phyloP scores from a whole-genome alignment of 2,329 filamentous ascomycete species.

The Rosellinia necatrix region DNA sequence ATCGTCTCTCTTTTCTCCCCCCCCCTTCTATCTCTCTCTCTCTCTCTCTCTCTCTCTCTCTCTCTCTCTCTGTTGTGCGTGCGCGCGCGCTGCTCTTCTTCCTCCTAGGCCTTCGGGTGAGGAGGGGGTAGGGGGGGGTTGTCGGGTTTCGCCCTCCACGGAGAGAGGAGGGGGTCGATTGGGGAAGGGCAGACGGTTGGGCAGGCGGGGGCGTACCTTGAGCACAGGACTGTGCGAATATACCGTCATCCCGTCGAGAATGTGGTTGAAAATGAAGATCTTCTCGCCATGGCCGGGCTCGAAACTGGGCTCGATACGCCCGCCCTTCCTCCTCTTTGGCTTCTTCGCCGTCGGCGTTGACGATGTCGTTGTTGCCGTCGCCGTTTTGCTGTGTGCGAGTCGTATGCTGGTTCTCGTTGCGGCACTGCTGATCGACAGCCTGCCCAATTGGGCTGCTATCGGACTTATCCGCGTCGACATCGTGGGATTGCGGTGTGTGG shows the following conservation, averaged over 20 bases:
- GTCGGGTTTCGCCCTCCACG: too few relatives aligned
- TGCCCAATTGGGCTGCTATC: conserved; percentile 45
- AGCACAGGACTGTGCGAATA: conserved; percentile 55
- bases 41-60: too few relatives aligned
- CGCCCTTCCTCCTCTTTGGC: conserved; percentile 28
- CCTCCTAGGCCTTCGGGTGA: too few relatives aligned
- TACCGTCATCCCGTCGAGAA: conserved; percentile 55
- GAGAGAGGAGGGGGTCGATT: background rate
- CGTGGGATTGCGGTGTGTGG: conserved; percentile 8
- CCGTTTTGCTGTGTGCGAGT: conserved; percentile 38
- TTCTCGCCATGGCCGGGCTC: conserved; percentile 56
- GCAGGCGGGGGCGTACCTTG: conserved; percentile 46
- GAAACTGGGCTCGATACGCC: conserved; percentile 30
- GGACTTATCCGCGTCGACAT: conserved; percentile 47
- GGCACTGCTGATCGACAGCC: conserved; percentile 43
- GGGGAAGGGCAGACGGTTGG: background rate
- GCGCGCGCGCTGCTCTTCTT: too few relatives aligned
- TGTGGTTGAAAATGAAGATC: conserved; percentile 61
- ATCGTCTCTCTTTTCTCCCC: background rate
- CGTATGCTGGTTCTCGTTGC: conserved; percentile 48
- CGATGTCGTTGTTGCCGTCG: too few relatives aligned
- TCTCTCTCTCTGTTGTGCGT: too few relatives aligned
- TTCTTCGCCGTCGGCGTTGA: too few relatives aligned
- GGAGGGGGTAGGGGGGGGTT: too few relatives aligned
- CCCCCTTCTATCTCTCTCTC: too few relatives aligned